Percentiles rank a stretch among this genome's conserved stretches.
phyloP scores from a whole-genome alignment of 129 eudicot genomes.

The Chrysanthemum makinoi region DNA sequence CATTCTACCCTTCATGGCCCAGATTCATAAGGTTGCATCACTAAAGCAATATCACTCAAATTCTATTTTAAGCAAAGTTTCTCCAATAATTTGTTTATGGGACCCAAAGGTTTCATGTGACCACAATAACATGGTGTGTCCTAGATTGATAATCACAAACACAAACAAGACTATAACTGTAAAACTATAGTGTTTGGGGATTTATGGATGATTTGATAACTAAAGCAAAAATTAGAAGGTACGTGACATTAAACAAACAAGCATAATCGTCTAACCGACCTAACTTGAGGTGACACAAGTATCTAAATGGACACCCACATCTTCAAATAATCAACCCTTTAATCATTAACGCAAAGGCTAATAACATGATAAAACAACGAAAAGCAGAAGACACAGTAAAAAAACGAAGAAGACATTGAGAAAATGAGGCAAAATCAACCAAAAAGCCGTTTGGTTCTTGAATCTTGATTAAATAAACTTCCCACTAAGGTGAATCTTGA shows the following conservation, averaged over 20 bases:
- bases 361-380: not conserved
- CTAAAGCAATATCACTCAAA: not conserved
- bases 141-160: not conserved
- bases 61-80: not conserved
- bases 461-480: too few species aligned
- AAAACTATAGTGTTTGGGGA: not conserved
- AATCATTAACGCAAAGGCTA: not conserved
- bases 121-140: not conserved
- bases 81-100: not conserved
- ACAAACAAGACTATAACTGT: not conserved
- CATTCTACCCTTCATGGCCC: conserved; percentile 15
- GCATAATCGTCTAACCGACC: not conserved
- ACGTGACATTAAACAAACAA: not conserved
- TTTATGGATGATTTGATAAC: not conserved
- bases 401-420: too few species aligned
- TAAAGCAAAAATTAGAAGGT: not conserved
- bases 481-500: too few species aligned
- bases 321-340: too few species aligned
- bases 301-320: too few species aligned
- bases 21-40: not conserved
- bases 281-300: not conserved
- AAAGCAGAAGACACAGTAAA: not conserved
- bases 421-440: conserved; percentile 3
- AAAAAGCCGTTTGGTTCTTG: too few species aligned
- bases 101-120: not conserved